Evolutionary conservation across 345 rosid genomes (phyloP), one percentile per base, ranked within the genome.

Genomic region (Eucalyptus erythrocorys): DNA sequence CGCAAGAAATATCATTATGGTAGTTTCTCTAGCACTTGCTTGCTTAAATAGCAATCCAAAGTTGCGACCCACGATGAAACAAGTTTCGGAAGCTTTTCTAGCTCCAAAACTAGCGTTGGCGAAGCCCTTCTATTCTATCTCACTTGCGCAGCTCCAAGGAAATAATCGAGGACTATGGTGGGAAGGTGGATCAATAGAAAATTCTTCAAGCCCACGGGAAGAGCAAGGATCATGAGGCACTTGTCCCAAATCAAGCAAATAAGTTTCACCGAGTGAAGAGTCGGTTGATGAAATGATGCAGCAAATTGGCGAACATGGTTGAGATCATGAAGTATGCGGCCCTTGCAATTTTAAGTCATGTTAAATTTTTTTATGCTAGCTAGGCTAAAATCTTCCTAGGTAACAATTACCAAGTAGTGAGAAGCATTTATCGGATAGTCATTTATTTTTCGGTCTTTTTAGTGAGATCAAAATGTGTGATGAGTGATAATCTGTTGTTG

Each of bases 41-140:
- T 89, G 92, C 87, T 87, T 92, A 45, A 66, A 37, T 4, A 9
- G 47, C 1, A 27, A 87, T 22, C 88, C 90, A 1, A 87, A 51
- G 49, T 87, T 34, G 11, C 87, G 89, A 4, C 93, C 91, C 9
- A 87, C 88, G 0, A 90, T 88, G 90, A 61, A 85, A 42, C 10
- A 7, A 2, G 85, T 90, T 24, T 90, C 88, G 7, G 80, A 85
- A 51, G 87, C 85, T 30, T 66, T 91, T 57, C 19, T 89, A 0
- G 3, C 16, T 5, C 3, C 1, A 15, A 55, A 47, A 13, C 8
- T 7, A 22, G 30, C 47, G 4, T 45, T 84, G 32, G 2, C 5
- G 0, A 45, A 12, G 32, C 26, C 81, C 50, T 86, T 55, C 40
- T 53, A 47, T 15, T 79, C 11, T 5, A 61, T 89, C 37, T 48